phyloP scores from a whole-genome alignment of 768 basidiomycete genomes.

The Melanogaster broomeanus region DNA sequence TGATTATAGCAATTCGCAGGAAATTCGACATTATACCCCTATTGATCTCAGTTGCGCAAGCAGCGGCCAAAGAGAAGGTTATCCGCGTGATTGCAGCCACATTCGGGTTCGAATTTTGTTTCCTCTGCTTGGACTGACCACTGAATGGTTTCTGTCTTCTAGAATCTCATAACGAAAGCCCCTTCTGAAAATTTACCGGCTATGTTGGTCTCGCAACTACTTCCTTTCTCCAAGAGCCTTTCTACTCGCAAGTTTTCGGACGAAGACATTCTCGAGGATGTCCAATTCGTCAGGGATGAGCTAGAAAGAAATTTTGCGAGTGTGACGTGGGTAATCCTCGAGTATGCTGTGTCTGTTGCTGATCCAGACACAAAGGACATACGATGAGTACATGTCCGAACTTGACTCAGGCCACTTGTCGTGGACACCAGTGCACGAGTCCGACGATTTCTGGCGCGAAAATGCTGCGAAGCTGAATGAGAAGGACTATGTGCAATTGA shows the following conservation, averaged over 20 bases:
- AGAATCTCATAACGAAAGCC: slow-evolving; percentile 92
- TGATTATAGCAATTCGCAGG: slow-evolving; percentile 41
- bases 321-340: slow-evolving; percentile 65
- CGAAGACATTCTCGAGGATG: slow-evolving; percentile 92
- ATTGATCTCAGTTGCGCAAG: slow-evolving; percentile 80
- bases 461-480: slow-evolving; percentile 89
- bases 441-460: slow-evolving; percentile 97
- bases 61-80: slow-evolving; percentile 95
- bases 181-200: slow-evolving; percentile 87
- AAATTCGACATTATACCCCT: slow-evolving; percentile 88
- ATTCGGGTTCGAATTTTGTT: slow-evolving; percentile 58
- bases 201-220: slow-evolving; percentile 85
- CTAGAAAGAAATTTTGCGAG: slow-evolving; percentile 85
- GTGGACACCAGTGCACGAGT: slow-evolving; percentile 96
- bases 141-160: slow-evolving; percentile 1
- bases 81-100: slow-evolving; percentile 91
- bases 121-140: neutral
- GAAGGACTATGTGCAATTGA: slow-evolving; percentile 79
- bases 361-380: slow-evolving; percentile 60
- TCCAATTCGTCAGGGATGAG: slow-evolving; percentile 85
- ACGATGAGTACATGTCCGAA: slow-evolving; percentile 94
- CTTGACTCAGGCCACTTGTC: slow-evolving; percentile 86
- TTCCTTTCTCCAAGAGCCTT: slow-evolving; percentile 87
- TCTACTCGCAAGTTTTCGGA: slow-evolving; percentile 88
- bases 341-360: neutral